Evolutionary conservation across 2,329 filamentous ascomycete species (phyloP).

Genomic region (Pestalotiopsis sp.): DNA sequence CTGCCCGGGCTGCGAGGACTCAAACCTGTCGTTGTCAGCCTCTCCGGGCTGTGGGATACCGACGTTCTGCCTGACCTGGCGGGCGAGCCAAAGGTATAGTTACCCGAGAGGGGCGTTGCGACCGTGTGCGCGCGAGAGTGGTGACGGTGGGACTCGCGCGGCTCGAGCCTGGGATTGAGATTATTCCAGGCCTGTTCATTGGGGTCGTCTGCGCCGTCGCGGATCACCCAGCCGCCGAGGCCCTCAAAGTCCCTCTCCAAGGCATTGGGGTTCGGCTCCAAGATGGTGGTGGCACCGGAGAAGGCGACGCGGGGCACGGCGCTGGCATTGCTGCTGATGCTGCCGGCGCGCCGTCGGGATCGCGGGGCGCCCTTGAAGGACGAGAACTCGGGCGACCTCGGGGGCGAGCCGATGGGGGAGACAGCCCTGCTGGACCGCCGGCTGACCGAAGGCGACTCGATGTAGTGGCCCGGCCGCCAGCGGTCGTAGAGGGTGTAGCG

Average conservation of each 20-base stretch:
- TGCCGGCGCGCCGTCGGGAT: conserved; percentile 23
- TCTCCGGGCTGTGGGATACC: conserved; percentile 32
- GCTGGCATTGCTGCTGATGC: conserved; percentile 23
- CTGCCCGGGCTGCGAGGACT: conserved; percentile 32
- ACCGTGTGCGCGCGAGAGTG: conserved; percentile 33
- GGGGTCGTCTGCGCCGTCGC: conserved; percentile 25
- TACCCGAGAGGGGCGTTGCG: conserved; percentile 22
- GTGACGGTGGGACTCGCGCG: conserved; percentile 28
- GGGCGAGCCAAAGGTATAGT: conserved; percentile 20
- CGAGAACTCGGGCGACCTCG: conserved; percentile 17
- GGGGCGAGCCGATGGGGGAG: conserved; percentile 17
- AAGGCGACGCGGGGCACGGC: conserved; percentile 9
- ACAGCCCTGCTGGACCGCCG: conserved; percentile 15
- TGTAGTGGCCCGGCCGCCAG: conserved; percentile 31
- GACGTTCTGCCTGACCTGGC: conserved; percentile 20
- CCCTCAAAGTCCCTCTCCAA: conserved; percentile 61
- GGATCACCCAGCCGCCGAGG: conserved; percentile 58
- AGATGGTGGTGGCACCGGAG: conserved; percentile 33
- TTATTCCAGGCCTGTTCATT: conserved; percentile 42
- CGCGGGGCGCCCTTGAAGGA: conserved; percentile 18
- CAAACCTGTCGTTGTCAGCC: conserved; percentile 40
- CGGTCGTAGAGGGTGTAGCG: conserved; percentile 54
- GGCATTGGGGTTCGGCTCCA: conserved; percentile 48
- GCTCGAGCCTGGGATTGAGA: conserved; percentile 33
- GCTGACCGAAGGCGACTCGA: conserved; percentile 24